These are phyloP conservation scores for Exophiala calicioides DNA, from an alignment of 2,329 filamentous ascomycete genomes.

Conservation along the genomic window DNA sequence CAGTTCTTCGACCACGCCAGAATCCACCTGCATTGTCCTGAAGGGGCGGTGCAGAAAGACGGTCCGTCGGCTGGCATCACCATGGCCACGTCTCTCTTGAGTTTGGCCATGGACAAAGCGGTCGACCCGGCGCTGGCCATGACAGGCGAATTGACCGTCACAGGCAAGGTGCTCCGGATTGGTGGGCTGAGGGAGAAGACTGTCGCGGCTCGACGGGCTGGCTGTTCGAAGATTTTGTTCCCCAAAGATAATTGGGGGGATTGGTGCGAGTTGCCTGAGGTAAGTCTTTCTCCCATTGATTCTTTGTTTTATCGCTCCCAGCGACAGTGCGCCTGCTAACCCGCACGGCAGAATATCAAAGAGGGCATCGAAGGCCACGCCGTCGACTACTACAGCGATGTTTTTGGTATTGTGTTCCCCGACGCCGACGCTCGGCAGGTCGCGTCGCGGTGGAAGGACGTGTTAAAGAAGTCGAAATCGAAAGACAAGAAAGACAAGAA, in stretches of 20 bases:
- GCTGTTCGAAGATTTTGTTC: slow-evolving; percentile 92
- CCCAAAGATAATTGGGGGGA: slow-evolving; percentile 93
- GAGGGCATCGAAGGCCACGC: slow-evolving; percentile 89
- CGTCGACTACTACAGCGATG: slow-evolving; percentile 89
- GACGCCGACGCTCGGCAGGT: slow-evolving; percentile 71
- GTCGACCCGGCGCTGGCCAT: slow-evolving; percentile 89
- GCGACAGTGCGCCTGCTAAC: slow-evolving; percentile 53
- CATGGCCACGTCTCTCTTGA: slow-evolving; percentile 92
- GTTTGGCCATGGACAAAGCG: slow-evolving; percentile 74
- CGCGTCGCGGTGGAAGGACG: slow-evolving; percentile 70
- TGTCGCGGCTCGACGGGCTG: slow-evolving; percentile 86
- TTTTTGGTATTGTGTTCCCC: slow-evolving; percentile 89
- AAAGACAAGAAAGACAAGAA: slow-evolving; percentile 36
- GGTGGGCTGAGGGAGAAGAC: slow-evolving; percentile 96
- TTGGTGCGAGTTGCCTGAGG: slow-evolving; percentile 95
- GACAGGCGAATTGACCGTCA: slow-evolving; percentile 96
- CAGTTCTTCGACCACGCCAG: slow-evolving; percentile 94
- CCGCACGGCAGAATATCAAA: slow-evolving; percentile 92
- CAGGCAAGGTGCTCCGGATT: slow-evolving; percentile 93
- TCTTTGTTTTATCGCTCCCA: neutral
- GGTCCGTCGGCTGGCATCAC: slow-evolving; percentile 91
- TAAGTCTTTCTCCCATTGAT: slow-evolving; percentile 53
- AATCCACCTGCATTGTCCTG: slow-evolving; percentile 93
- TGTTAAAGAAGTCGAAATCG: slow-evolving; percentile 57
- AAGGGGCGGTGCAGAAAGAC: slow-evolving; percentile 94